Conservation (phyloP, 2,329 filamentous ascomycete species). For the Penicillium sumatraense region DNA sequence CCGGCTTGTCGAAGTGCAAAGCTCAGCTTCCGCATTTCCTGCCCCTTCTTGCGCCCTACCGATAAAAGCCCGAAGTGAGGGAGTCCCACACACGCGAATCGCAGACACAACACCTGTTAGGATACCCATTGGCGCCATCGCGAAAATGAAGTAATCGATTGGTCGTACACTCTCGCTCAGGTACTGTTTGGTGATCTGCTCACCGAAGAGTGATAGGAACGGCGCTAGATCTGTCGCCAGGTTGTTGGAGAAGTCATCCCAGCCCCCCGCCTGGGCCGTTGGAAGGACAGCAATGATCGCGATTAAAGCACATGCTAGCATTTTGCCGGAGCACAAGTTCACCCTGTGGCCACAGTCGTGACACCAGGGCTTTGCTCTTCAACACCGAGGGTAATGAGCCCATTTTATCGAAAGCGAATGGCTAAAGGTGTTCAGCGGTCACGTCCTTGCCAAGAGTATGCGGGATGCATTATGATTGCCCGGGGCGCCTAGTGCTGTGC, state of each 20-base stretch:
- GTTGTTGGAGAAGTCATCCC: constrained; percentile 21
- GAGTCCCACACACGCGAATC: constrained; percentile 41
- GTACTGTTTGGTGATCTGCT: constrained; percentile 47
- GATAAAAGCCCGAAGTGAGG: constrained; percentile 42
- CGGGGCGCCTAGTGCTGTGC: too few relatives aligned
- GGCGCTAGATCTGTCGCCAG: constrained; percentile 18
- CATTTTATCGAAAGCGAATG: too few relatives aligned
- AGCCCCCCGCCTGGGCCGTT: too few relatives aligned
- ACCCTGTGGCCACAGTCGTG: too few relatives aligned
- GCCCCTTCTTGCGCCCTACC: constrained; percentile 41
- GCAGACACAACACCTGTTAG: constrained; percentile 41
- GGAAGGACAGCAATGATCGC: too few relatives aligned
- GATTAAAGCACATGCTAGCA: too few relatives aligned
- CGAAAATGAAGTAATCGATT: constrained; percentile 44
- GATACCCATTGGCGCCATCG: constrained; percentile 45
- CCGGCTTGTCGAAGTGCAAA: constrained; percentile 45
- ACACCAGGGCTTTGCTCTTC: too few relatives aligned
- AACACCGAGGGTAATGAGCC: too few relatives aligned
- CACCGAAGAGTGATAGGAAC: constrained; percentile 38
- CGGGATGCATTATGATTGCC: too few relatives aligned
- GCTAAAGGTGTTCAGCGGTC: too few relatives aligned
- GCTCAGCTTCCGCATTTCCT: constrained; percentile 36
- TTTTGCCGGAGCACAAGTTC: too few relatives aligned
- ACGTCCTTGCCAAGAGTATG: too few relatives aligned
- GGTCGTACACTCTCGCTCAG: constrained; percentile 41